These are phyloP conservation scores for Kuraishia hungarica DNA, from an alignment of 805 yeast species.

Conservation along the genomic window DNA sequence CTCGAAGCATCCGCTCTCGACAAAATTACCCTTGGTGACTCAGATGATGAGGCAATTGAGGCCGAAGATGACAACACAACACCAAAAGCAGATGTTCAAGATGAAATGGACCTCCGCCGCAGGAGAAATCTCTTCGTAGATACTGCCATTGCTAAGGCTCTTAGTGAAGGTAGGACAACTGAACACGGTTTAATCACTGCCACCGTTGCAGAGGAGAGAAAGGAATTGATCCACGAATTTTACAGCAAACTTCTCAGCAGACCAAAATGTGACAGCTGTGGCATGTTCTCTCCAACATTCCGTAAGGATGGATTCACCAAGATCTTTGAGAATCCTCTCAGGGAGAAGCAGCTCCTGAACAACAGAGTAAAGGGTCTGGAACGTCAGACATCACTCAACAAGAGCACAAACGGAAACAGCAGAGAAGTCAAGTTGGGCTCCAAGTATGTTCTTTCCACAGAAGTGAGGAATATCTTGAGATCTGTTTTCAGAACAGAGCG, in stretches of 20 bases:
- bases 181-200: slow-evolving; percentile 71
- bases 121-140: slow-evolving; percentile 58
- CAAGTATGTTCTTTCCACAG: slow-evolving; percentile 81
- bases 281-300: slow-evolving; percentile 88
- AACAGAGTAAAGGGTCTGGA: slow-evolving; percentile 75
- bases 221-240: slow-evolving; percentile 58
- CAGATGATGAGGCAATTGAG: slow-evolving; percentile 36
- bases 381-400: slow-evolving; percentile 63
- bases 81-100: slow-evolving; percentile 17
- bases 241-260: slow-evolving; percentile 66
- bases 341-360: slow-evolving; percentile 71
- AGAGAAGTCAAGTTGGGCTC: slow-evolving; percentile 39
- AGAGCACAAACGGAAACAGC: slow-evolving; percentile 13
- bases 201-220: slow-evolving; percentile 81
- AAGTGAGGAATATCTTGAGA: slow-evolving; percentile 71
- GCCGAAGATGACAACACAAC: slow-evolving; percentile 30
- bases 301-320: slow-evolving; percentile 93
- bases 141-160: slow-evolving; percentile 60
- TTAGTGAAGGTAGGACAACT: slow-evolving; percentile 67
- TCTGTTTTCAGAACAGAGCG: slow-evolving; percentile 72
- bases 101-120: slow-evolving; percentile 32
- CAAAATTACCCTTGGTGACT: slow-evolving; percentile 36
- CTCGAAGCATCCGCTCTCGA: slow-evolving; percentile 73
- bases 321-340: slow-evolving; percentile 80
- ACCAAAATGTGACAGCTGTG: slow-evolving; percentile 92